phyloP scores from a whole-genome alignment of 805 yeast species.

The Myxozyma lipomycoides region DNA sequence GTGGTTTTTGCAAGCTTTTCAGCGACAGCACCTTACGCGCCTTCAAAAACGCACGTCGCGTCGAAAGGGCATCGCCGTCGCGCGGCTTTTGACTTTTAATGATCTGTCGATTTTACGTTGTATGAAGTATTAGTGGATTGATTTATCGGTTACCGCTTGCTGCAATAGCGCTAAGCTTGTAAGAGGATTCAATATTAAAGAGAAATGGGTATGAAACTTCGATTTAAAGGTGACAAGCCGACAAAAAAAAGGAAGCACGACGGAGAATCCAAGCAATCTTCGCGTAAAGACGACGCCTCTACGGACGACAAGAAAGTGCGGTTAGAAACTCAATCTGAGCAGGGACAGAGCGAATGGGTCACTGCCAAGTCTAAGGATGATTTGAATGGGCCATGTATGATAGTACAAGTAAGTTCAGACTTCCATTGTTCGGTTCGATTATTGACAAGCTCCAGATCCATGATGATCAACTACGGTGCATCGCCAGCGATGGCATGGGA shows the following conservation, averaged over 20 bases:
- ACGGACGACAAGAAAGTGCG: slow-evolving; percentile 5
- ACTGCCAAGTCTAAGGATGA: slow-evolving; percentile 34
- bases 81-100: too few species aligned
- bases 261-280: slow-evolving; percentile 2
- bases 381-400: slow-evolving; percentile 38
- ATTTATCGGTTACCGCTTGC: too few species aligned
- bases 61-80: too few species aligned
- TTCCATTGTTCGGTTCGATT: background rate
- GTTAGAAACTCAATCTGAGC: slow-evolving; percentile 7
- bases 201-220: slow-evolving; percentile 41
- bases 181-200: too few species aligned
- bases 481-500: slow-evolving; percentile 31
- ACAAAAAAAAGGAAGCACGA: slow-evolving; percentile 17
- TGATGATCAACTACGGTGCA: slow-evolving; percentile 16
- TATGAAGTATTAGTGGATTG: too few species aligned
- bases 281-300: background rate
- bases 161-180: too few species aligned
- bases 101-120: too few species aligned
- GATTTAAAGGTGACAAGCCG: slow-evolving; percentile 40
- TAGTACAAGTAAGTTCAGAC: slow-evolving; percentile 25
- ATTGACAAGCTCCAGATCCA: background rate
- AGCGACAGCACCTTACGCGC: too few species aligned
- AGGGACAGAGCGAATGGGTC: slow-evolving; percentile 31
- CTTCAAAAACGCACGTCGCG: too few species aligned
- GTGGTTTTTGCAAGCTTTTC: too few species aligned